Percentiles rank a stretch among this genome's conserved stretches.
phyloP scores from a whole-genome alignment of 495 filamentous ascomycete genomes.

The Aspergillus olivimuriae region DNA sequence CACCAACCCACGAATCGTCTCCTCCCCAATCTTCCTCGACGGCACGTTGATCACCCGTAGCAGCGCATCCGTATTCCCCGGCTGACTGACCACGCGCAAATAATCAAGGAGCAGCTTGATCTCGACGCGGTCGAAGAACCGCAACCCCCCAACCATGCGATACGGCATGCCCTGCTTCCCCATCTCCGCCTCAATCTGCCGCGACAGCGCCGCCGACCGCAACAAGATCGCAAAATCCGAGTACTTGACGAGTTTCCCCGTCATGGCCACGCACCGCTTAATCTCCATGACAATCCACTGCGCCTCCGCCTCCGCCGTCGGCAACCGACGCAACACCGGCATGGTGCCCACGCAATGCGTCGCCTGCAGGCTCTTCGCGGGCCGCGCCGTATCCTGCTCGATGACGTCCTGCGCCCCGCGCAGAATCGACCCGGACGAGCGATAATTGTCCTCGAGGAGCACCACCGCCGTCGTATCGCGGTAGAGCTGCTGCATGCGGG shows the following conservation, averaged over 20 bases:
- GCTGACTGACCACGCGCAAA: conserved; percentile 76
- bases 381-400: conserved; percentile 79
- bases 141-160: conserved; percentile 85
- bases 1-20: conserved; percentile 67
- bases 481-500: conserved; percentile 69
- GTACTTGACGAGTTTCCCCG: conserved; percentile 62
- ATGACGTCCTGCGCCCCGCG: conserved; percentile 78
- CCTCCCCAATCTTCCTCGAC: conserved; percentile 72
- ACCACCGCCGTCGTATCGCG: conserved; percentile 73
- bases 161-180: conserved; percentile 86
- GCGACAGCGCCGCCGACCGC: conserved; percentile 75
- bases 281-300: conserved; percentile 89
- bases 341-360: conserved; percentile 76
- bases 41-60: conserved; percentile 83
- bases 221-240: conserved; percentile 84
- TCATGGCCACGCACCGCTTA: conserved; percentile 61
- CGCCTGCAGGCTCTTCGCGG: conserved; percentile 68
- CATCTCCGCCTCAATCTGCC: conserved; percentile 76
- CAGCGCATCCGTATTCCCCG: conserved; percentile 82
- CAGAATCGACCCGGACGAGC: conserved; percentile 88
- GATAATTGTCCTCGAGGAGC: conserved; percentile 91
- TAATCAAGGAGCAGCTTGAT: conserved; percentile 89
- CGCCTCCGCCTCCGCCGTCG: conserved; percentile 67
- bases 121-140: conserved; percentile 90
- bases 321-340: conserved; percentile 77